phyloP scores from a whole-genome alignment of 768 basidiomycete species.

The Trametes villosa region DNA sequence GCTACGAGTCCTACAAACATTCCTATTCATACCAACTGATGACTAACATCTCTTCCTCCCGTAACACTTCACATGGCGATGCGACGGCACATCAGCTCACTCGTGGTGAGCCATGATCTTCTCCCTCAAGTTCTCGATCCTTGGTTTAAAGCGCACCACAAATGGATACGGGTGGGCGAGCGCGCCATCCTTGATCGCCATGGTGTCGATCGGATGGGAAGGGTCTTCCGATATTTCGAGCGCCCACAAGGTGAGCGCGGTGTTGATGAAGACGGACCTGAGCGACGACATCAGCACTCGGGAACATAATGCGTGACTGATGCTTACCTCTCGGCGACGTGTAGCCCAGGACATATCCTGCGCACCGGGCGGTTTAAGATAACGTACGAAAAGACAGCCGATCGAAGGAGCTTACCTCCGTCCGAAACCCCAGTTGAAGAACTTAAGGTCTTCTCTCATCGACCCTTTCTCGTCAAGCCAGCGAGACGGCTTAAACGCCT shows the following conservation, averaged over 20 bases:
- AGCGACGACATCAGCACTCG: background rate
- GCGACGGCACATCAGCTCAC: too few relatives aligned
- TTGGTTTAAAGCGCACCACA: slow-evolving; percentile 57
- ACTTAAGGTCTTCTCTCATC: slow-evolving; percentile 35
- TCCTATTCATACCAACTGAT: too few relatives aligned
- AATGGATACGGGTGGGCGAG: slow-evolving; percentile 70
- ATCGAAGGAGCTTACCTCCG: slow-evolving; percentile 30
- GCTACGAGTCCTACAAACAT: too few relatives aligned
- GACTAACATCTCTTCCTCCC: too few relatives aligned
- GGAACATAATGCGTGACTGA: background rate
- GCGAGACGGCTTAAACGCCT: slow-evolving; percentile 38
- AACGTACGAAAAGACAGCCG: background rate
- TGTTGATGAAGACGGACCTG: slow-evolving; percentile 67
- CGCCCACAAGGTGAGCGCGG: slow-evolving; percentile 66
- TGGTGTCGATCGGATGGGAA: slow-evolving; percentile 57
- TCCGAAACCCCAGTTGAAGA: slow-evolving; percentile 42
- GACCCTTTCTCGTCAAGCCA: slow-evolving; percentile 38
- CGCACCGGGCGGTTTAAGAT: background rate
- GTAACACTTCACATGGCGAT: too few relatives aligned
- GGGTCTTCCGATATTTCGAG: slow-evolving; percentile 61
- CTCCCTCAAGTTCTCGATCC: slow-evolving; percentile 34
- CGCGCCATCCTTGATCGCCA: slow-evolving; percentile 65
- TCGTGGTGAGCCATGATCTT: slow-evolving; percentile 3
- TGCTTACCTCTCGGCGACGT: slow-evolving; percentile 49
- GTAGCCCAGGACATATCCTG: slow-evolving; percentile 69